Conservation (phyloP, 768 basidiomycete genomes). For the Tremella mesenterica region DNA sequence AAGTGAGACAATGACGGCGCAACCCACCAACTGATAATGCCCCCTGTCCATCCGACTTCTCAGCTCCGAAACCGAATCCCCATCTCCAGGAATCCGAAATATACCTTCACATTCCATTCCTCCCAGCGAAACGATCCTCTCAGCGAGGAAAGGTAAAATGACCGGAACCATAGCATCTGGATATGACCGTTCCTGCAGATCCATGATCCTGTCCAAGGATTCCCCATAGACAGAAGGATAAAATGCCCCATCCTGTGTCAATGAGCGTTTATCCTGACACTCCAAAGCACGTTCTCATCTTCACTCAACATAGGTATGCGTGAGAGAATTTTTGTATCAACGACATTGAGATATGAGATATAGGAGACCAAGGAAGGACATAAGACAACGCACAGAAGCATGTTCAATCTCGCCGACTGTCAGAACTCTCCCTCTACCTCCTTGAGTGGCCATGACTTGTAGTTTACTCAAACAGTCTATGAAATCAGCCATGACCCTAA, state of each 20-base stretch:
- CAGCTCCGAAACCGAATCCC: constrained; percentile 75
- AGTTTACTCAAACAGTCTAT: constrained; percentile 68
- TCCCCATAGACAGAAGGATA: constrained; percentile 91
- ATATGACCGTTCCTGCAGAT: constrained; percentile 76
- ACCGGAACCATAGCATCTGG: constrained; percentile 78
- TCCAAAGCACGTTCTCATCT: too few relatives aligned
- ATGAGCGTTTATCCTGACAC: neutral
- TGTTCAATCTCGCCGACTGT: constrained; percentile 79
- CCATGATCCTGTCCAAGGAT: constrained; percentile 71
- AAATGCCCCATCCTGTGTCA: constrained; percentile 68
- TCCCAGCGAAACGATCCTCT: constrained; percentile 80
- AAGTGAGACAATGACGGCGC: too few relatives aligned
- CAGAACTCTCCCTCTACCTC: constrained; percentile 70
- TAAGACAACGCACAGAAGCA: constrained; percentile 56
- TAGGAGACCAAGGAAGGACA: too few relatives aligned
- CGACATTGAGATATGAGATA: too few relatives aligned
- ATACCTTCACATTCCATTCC: constrained; percentile 81
- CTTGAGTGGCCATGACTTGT: constrained; percentile 65
- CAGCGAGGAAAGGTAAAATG: constrained; percentile 85
- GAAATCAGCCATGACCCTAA: neutral
- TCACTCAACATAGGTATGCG: too few relatives aligned
- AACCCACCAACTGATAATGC: constrained; percentile 69
- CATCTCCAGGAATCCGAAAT: constrained; percentile 85
- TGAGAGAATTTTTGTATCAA: too few relatives aligned
- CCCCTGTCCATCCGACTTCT: constrained; percentile 84